Conservation (phyloP, 169 alveolate genomes). For the Eimeria necatrix region DNA sequence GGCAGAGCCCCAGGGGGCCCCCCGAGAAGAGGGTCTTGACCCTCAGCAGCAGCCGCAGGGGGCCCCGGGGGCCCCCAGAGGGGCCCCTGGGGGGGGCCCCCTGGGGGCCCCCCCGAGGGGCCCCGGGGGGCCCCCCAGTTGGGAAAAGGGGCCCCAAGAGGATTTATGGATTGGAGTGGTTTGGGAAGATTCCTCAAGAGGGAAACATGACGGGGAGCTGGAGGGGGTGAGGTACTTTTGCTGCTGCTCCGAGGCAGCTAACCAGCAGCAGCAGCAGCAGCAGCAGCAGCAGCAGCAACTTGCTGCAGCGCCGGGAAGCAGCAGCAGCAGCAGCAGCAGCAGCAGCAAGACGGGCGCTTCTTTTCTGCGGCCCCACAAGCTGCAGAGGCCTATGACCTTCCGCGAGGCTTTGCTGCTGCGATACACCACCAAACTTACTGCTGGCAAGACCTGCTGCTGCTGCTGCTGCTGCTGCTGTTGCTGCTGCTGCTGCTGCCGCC, state of each 20-base stretch:
- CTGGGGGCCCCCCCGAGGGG: no score
- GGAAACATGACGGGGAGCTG: slow-evolving; percentile 77
- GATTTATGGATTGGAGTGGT: slow-evolving; percentile 81
- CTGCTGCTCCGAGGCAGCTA: neutral
- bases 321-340: neutral
- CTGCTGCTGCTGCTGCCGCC: neutral
- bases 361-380: slow-evolving; percentile 30
- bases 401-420: slow-evolving; percentile 22
- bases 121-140: neutral
- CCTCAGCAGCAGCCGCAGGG: no score
- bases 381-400: slow-evolving; percentile 34
- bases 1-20: no score
- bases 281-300: neutral
- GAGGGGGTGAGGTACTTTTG: slow-evolving; percentile 75
- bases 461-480: neutral
- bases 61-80: no score
- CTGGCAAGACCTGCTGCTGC: neutral
- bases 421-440: slow-evolving; percentile 52
- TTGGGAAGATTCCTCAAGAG: slow-evolving; percentile 80
- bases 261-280: no score
- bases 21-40: no score
- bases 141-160: neutral
- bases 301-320: neutral
- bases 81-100: no score
- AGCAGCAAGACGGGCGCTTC: slow-evolving; percentile 19